Base-by-base conservation (phyloP, 2,329 filamentous ascomycete genomes). In the Aphanoascus verrucosus region DNA sequence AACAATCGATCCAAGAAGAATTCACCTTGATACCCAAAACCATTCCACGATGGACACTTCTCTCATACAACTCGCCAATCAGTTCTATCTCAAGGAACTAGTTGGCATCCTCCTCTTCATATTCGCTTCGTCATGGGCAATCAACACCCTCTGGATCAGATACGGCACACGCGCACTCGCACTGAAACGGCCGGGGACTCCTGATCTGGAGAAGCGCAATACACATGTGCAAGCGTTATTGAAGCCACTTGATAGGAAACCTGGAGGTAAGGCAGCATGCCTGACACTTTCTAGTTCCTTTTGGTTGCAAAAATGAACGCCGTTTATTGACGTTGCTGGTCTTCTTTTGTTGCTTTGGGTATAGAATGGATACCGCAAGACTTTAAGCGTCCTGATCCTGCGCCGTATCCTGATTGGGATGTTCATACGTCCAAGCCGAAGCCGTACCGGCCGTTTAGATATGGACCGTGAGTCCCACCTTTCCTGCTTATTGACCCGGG, bases 371-470 rank as follows among this genome's bases (percentile, higher is more conserved):
- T 61, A 3, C 77, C 80, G 0, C 75, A 73, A 11, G 60, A 70
- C 50, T 88, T 84, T 72, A 74, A 75, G 55, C 72, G 81, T 1
- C 83, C 84, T 1, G 64, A 70, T 0, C 80, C 83, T 3, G 51
- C 69, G 0, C 80, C 85, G 0, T 88, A 86, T 61, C 79, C 80
- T 0, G 67, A 80, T 64, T 90, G 86, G 84, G 81, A 82, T 42
- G 65, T 89, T 35, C 73, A 78, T 20, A 69, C 72, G n/a, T 86
- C 84, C 1, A 83, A 84, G 56, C 86, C 86, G 0, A 77, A 88
- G 0, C 84, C 85, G 0, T 91, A 91, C 68, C 79, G 86, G 5
- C 85, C 86, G 0, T 91, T 91, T 67, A 80, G 84, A 60, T 80
- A 88, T 65, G 86, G 86, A 0, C 85, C 85, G 65, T 72, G 64